Percentiles rank a stretch among this genome's conserved stretches.
These are phyloP conservation scores for Poa pratensis DNA, from an alignment of 176 grass and related monocot genomes.

Conservation along the genomic window DNA sequence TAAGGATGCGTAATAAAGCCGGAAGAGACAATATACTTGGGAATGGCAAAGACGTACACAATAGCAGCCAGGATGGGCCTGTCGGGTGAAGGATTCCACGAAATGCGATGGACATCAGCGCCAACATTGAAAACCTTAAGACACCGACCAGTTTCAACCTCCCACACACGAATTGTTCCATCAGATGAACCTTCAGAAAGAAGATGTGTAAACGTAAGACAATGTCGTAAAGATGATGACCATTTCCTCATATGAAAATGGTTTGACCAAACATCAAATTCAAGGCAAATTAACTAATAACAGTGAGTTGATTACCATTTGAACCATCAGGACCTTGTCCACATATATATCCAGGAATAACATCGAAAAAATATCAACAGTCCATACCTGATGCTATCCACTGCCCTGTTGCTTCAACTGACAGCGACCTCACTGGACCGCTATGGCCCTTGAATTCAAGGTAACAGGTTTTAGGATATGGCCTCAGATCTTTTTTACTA, in stretches of 20 bases:
- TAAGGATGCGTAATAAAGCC: conserved; percentile 37
- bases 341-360: conserved; percentile 1
- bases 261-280: background rate
- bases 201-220: conserved; percentile 21
- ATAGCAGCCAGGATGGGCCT: conserved; percentile 79
- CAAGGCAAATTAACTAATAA: background rate
- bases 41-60: conserved; percentile 55
- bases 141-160: conserved; percentile 92
- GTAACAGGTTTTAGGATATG: conserved; percentile 92
- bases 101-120: conserved; percentile 62
- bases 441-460: conserved; percentile 89
- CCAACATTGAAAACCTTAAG: conserved; percentile 82
- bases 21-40: conserved; percentile 33
- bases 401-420: conserved; percentile 80
- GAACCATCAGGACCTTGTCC: conserved; percentile 12
- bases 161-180: conserved; percentile 89
- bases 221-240: background rate
- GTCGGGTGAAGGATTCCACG: conserved; percentile 93
- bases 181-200: conserved; percentile 77
- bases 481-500: conserved; percentile 93
- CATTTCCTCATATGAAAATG: background rate
- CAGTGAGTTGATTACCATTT: conserved; percentile 2
- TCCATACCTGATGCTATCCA: conserved; percentile 90
- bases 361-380: conserved; percentile 27
- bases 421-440: conserved; percentile 78